Conservation (phyloP, 768 basidiomycete genomes). For the Piloderma croceum region DNA sequence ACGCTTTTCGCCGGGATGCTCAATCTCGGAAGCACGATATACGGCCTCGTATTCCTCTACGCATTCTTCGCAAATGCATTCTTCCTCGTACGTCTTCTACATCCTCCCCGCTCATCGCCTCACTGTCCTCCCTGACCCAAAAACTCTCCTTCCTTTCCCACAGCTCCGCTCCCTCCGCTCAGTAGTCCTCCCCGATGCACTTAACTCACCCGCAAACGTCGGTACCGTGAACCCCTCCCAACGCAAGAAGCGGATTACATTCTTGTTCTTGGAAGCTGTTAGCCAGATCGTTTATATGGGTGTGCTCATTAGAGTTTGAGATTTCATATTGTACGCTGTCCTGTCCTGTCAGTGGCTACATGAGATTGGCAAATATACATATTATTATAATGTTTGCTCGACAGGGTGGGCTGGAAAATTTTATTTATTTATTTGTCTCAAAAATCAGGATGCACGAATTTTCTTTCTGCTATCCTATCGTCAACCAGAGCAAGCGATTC, state of each 20-base stretch:
- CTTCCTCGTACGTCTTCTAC: conserved; percentile 67
- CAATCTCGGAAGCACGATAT: conserved; percentile 54
- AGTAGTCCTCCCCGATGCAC: conserved; percentile 81
- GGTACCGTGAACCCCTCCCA: conserved; percentile 72
- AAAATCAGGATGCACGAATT: too few relatives aligned
- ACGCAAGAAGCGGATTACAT: conserved; percentile 78
- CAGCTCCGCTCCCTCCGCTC: conserved; percentile 92
- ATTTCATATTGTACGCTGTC: too few relatives aligned
- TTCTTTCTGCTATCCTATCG: too few relatives aligned
- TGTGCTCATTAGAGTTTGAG: conserved; percentile 65
- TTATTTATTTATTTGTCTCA: too few relatives aligned
- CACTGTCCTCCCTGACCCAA: neutral
- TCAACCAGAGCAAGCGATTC: too few relatives aligned
- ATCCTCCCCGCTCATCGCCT: neutral
- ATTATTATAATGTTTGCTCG: too few relatives aligned
- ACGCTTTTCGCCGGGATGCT: conserved; percentile 72
- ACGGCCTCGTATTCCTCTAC: conserved; percentile 73
- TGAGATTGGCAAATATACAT: too few relatives aligned
- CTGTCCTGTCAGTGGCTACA: too few relatives aligned
- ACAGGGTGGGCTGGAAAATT: too few relatives aligned
- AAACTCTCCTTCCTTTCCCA: neutral
- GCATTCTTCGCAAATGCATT: conserved; percentile 86
- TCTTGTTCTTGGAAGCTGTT: conserved; percentile 82
- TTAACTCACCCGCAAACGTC: conserved; percentile 38
- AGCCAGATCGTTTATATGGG: conserved; percentile 84